Evolutionary conservation across 805 yeast species (phyloP).

Genomic region (Candida morakotiae): DNA sequence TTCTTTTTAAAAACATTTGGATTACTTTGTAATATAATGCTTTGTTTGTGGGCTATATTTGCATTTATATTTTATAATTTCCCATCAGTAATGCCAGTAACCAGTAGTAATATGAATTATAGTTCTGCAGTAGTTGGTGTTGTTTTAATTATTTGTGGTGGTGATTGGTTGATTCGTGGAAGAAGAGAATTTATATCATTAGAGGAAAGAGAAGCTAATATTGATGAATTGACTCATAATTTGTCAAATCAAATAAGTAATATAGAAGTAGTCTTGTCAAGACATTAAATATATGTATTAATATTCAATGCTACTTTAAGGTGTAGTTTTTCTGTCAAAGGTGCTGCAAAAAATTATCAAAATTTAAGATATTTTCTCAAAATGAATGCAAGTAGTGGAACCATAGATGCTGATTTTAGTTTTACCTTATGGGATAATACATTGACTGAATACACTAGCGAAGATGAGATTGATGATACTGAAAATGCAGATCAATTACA

Average conservation of each 20-base stretch:
- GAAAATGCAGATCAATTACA: not conserved
- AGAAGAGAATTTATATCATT: conserved; percentile 16
- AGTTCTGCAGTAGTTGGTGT: conserved; percentile 51
- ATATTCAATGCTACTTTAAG: no score
- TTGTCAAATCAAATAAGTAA: conserved; percentile 21
- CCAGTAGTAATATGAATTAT: conserved; percentile 62
- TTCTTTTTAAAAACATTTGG: conserved; percentile 40
- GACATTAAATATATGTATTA: not conserved
- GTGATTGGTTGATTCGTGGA: conserved; percentile 51
- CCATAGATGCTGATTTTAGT: conserved; percentile 3
- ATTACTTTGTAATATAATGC: conserved; percentile 26
- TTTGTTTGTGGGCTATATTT: conserved; percentile 31
- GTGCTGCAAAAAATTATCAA: conserved; percentile 7
- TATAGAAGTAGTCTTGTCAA: conserved; percentile 18
- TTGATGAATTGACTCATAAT: conserved; percentile 17
- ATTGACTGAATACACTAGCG: not conserved
- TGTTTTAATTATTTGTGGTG: conserved; percentile 37
- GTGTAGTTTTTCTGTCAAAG: not conserved
- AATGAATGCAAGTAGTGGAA: not conserved
- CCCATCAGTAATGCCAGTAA: conserved; percentile 54
- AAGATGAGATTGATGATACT: not conserved
- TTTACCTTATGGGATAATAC: conserved; percentile 7
- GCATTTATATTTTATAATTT: conserved; percentile 37
- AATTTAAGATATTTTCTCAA: no score
- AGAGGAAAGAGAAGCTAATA: conserved; percentile 19